Conservation (phyloP, 2,329 filamentous ascomycete genomes). For the Gremmenia infestans region DNA sequence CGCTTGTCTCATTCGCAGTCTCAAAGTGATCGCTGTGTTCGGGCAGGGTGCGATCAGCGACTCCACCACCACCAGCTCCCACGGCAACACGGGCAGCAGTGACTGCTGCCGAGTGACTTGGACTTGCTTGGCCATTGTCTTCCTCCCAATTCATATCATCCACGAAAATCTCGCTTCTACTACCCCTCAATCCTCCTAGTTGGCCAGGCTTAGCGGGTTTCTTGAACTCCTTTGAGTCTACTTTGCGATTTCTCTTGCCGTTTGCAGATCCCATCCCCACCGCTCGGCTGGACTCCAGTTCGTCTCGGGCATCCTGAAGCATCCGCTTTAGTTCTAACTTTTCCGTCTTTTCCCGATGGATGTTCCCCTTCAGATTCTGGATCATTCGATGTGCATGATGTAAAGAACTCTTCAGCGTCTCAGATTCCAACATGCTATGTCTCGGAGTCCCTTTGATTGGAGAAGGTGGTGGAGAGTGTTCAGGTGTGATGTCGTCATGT, state of each 20-base stretch:
- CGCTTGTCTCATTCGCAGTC: constrained; percentile 71
- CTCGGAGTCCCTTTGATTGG: constrained; percentile 88
- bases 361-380: constrained; percentile 87
- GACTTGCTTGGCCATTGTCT: constrained; percentile 52
- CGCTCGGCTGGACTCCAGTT: constrained; percentile 66
- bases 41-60: constrained; percentile 23
- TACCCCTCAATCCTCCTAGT: constrained; percentile 69
- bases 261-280: constrained; percentile 39
- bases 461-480: constrained; percentile 85
- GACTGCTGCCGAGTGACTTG: constrained; percentile 43
- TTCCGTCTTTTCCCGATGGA: constrained; percentile 97
- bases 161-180: constrained; percentile 70
- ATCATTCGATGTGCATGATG: constrained; percentile 95
- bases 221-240: constrained; percentile 66
- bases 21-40: constrained; percentile 68
- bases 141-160: constrained; percentile 93
- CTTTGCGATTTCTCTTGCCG: constrained; percentile 59
- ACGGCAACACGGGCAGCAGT: constrained; percentile 29
- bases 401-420: constrained; percentile 90
- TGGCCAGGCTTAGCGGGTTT: constrained; percentile 69
- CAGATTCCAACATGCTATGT: constrained; percentile 86
- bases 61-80: constrained; percentile 26
- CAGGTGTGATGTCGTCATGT: constrained; percentile 68
- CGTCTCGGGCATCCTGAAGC: constrained; percentile 90
- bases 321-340: constrained; percentile 94